Base-by-base conservation (phyloP, 352 stramenopile genomes). In the Pythium periplocum region DNA sequence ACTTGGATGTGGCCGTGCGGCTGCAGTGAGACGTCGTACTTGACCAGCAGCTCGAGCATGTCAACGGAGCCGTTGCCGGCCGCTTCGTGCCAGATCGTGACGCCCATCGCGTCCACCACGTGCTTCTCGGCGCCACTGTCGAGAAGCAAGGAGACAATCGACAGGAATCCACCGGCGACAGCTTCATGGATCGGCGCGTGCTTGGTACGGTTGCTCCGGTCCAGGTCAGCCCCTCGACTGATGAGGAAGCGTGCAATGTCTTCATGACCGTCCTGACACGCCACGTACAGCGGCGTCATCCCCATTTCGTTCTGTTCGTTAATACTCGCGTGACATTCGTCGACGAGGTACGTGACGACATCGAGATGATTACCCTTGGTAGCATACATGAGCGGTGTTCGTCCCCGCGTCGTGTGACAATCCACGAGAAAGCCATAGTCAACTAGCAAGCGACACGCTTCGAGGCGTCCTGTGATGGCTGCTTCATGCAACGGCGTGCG, bases 231-330 rank as follows among this genome's bases (percentile, higher is more conserved):
- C 6, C 67, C 73, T 40, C 78, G 55, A 7, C 55, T 36, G 12
- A 86, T 55, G 0, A 90, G 59, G 4, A 83, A 69, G 39, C 59
- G 48, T 3, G 83, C 71, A 34, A 87, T 87, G 0, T 65, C 61
- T 11, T 62, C 48, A 7, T 73, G 68, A 30, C 76, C 77, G 40
- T 86, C 66, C 51, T 88, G 80, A 33, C 68, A 69, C 2, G 82
- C 82, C 37, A 79, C 67, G 49, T 90, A 90, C 48, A 90, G 40
- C 5, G 82, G 66, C n/a, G 82, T 90, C 46, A 89, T 69, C 9
- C 79, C 77, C 69, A 88, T 90, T 37, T 90, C 82, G 57, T 89
- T 92, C 63, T 87, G 71, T 50, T 89, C 82, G 64, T 90, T 55
- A 37, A 87, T 68, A 48, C 83, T 76, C 1, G 78, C 78, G 6